A percentile compares a stretch with the other conserved stretches of the same genome.
Evolutionary conservation across 202 grass and related monocot species (phyloP).

Genomic region (Sporobolus alterniflorus): DNA sequence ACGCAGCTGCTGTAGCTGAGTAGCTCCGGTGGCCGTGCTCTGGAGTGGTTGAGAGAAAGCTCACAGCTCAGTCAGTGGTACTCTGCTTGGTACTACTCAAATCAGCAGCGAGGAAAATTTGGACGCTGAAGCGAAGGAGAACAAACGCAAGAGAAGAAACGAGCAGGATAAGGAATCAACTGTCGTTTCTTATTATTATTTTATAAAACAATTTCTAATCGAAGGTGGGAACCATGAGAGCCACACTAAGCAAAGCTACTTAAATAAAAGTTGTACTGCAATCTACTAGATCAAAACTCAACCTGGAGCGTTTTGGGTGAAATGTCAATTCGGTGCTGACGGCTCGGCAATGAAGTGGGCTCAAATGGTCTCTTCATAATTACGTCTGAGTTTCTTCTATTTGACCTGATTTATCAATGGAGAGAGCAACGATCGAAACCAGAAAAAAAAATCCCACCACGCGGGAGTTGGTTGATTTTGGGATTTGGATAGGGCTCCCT

Average conservation of each 20-base stretch:
- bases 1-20: not conserved
- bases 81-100: too few relatives aligned
- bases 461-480: too few relatives aligned
- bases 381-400: not conserved
- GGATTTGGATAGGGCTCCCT: too few relatives aligned
- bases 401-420: too few relatives aligned
- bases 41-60: slow-evolving; percentile 15
- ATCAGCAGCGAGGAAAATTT: not conserved
- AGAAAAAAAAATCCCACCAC: too few relatives aligned
- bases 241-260: not conserved
- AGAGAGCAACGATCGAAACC: too few relatives aligned
- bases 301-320: not conserved
- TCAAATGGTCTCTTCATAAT: slow-evolving; percentile 1
- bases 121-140: not conserved
- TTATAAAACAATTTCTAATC: not conserved
- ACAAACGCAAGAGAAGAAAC: slow-evolving; percentile 23
- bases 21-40: slow-evolving; percentile 6
- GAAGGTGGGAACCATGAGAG: slow-evolving; percentile 37
- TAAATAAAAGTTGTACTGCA: too few relatives aligned
- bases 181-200: not conserved
- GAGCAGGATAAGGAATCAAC: slow-evolving; percentile 27
- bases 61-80: not conserved
- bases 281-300: not conserved
- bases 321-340: not conserved
- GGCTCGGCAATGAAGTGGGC: too few relatives aligned